phyloP scores from a whole-genome alignment of 2,329 filamentous ascomycete genomes.

The Pyricularia sp. region DNA sequence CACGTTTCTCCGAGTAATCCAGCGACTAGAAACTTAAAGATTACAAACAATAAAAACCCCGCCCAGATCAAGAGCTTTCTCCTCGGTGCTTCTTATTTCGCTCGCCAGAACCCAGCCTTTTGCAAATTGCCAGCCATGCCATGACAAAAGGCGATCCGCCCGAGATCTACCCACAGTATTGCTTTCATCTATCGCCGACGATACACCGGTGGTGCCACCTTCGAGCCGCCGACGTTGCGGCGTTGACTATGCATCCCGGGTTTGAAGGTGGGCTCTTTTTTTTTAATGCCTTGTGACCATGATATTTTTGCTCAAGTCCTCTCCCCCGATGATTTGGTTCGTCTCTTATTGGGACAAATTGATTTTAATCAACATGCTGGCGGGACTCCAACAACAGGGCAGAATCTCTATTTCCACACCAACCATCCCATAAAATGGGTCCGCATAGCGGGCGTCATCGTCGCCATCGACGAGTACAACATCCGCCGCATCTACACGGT shows the following conservation, averaged over 20 bases:
- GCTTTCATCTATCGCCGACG: slow-evolving; percentile 54
- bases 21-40: neutral
- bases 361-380: neutral
- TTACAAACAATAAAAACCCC: neutral
- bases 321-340: no score
- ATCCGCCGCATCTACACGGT: slow-evolving; percentile 43
- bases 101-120: neutral
- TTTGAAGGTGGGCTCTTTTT: slow-evolving; percentile 38
- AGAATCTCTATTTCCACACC: slow-evolving; percentile 54
- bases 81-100: neutral
- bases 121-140: slow-evolving; percentile 26
- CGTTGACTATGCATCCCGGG: slow-evolving; percentile 35
- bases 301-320: no score
- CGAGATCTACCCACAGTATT: slow-evolving; percentile 50
- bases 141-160: slow-evolving; percentile 34
- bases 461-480: slow-evolving; percentile 46
- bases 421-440: slow-evolving; percentile 75
- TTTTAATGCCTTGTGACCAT: neutral
- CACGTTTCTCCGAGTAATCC: neutral
- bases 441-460: slow-evolving; percentile 60
- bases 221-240: slow-evolving; percentile 37
- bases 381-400: slow-evolving; percentile 22
- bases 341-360: neutral
- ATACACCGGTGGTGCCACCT: slow-evolving; percentile 51
- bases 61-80: neutral